Evolutionary conservation across 768 basidiomycete species (phyloP), one percentile per base, ranked within the genome.

Genomic region (Termitomyces sp.): DNA sequence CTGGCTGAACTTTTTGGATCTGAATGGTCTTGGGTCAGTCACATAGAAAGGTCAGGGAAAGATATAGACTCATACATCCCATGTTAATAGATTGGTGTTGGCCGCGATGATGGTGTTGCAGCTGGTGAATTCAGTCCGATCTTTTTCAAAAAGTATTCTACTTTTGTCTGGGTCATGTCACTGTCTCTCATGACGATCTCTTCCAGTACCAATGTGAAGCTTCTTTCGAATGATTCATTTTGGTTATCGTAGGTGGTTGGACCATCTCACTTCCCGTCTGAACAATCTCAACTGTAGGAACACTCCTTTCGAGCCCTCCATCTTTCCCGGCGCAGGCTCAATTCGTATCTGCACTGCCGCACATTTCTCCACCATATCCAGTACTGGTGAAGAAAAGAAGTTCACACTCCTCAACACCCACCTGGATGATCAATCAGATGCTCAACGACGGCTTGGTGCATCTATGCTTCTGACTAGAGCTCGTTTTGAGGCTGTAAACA

Each of bases 91-190:
- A 74, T 84, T 21, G 84, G 83, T 2, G 82, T 84, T 0, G 85
- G 84, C 0, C 71, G 85, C n/a, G 77, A 83, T 52, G 81, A 87
- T 60, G 84, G 84, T 3, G 66, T 65, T 8, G 55, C 68, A 15
- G 74, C 71, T 1, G 84, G 85, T 32, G 85, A 87, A 64, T 85
- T 81, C 64, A 76, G 75, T 60, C 82, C 84, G 0, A 78, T 86
- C 56, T 86, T 84, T 64, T 87, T 74, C 69, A 77, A 80, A 57
- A 77, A 70, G 75, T 75, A 34, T 44, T 37, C 34, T 50, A 32
- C 22, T 17, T 37, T 14, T 56, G 17, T 22, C 71, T 73, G 54
- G 64, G 68, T 28, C 1, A 28, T 28, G 3, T 6, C 6, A 6
- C 26, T 6, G 2, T 28, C 26, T 6, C 9, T 26, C 24, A 17